Evolutionary conservation across 2,329 filamentous ascomycete genomes (phyloP).

Genomic region (Diaporthe longicolla): DNA sequence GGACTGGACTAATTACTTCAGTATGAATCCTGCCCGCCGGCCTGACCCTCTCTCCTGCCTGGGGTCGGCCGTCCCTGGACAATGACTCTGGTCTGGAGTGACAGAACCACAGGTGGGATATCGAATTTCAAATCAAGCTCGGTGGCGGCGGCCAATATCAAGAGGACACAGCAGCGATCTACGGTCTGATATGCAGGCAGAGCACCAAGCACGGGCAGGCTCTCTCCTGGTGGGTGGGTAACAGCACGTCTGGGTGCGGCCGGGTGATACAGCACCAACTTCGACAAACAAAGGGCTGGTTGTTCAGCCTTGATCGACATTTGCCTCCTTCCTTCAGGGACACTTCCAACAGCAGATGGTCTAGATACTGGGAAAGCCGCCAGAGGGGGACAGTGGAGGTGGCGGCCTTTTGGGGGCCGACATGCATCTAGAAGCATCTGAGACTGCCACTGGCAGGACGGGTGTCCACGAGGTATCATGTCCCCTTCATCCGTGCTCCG

Average conservation of each 20-base stretch:
- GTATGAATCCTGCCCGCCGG: not conserved
- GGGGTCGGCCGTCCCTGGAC: slow-evolving; percentile 21
- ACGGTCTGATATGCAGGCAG: not conserved
- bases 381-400: not conserved
- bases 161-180: slow-evolving; percentile 4
- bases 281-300: slow-evolving; percentile 35
- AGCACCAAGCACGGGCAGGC: slow-evolving; percentile 4
- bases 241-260: slow-evolving; percentile 20
- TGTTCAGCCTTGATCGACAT: slow-evolving; percentile 27
- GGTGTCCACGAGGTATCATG: slow-evolving; percentile 6
- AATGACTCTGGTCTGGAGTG: not conserved
- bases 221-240: not conserved
- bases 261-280: slow-evolving; percentile 31
- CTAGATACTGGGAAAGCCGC: not conserved
- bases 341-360: slow-evolving; percentile 6
- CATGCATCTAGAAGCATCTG: slow-evolving; percentile 29
- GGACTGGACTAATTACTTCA: slow-evolving; percentile 8
- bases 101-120: slow-evolving; percentile 3
- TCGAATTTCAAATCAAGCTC: slow-evolving; percentile 4
- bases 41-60: not conserved
- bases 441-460: not conserved
- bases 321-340: slow-evolving; percentile 7
- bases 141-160: not conserved
- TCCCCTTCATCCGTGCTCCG: slow-evolving; percentile 8
- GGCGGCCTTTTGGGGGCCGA: slow-evolving; percentile 26